Conservation (phyloP, 148 eudicot species). For the Chenopodium formosanum region DNA sequence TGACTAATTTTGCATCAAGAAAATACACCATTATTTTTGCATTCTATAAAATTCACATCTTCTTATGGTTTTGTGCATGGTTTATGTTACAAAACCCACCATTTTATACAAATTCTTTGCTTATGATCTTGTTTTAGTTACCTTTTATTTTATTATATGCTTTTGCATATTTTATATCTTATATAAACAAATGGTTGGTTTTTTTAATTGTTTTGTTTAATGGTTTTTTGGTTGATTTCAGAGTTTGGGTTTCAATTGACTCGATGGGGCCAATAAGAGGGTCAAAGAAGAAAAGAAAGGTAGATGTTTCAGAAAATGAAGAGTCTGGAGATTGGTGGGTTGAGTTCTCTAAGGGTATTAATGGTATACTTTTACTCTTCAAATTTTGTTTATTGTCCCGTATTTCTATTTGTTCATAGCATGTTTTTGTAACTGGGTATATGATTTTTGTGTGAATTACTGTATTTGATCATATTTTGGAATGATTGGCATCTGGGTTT, state of each 20-base stretch:
- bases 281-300: constrained; percentile 62
- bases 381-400: constrained; percentile 4
- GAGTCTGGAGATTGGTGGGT: constrained; percentile 72
- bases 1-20: not conserved
- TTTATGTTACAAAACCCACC: constrained; percentile 29
- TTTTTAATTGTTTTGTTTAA: constrained; percentile 6
- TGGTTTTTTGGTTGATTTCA: constrained; percentile 20
- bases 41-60: not conserved
- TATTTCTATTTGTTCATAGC: constrained; percentile 6
- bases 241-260: constrained; percentile 47
- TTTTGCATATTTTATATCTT: constrained; percentile 14
- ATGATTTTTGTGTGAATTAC: constrained; percentile 14
- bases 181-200: constrained; percentile 22
- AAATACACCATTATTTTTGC: not conserved
- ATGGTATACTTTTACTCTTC: constrained; percentile 40
- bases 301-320: constrained; percentile 55
- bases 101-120: constrained; percentile 24
- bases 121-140: constrained; percentile 21
- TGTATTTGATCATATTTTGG: constrained; percentile 20
- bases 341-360: constrained; percentile 50
- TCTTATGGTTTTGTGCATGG: constrained; percentile 33
- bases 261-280: constrained; percentile 74
- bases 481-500: constrained; percentile 29
- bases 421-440: constrained; percentile 12
- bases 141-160: not conserved